Evolutionary conservation across 768 basidiomycete species (phyloP).

Genomic region (Russula sp.): DNA sequence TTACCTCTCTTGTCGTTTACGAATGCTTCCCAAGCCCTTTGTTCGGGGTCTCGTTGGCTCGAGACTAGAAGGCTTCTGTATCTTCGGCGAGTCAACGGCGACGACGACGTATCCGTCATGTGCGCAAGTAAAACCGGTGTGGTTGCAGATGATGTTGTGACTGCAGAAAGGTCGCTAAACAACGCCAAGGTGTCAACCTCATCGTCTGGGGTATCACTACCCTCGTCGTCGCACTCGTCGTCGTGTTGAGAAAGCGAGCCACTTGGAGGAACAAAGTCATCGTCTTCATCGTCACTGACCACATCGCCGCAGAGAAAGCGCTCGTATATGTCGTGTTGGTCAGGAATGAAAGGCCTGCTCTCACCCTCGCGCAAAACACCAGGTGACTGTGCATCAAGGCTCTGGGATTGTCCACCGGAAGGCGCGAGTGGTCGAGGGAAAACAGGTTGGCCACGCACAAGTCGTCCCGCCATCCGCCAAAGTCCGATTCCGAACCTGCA

Average conservation of each 20-base stretch:
- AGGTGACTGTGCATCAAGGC: not conserved
- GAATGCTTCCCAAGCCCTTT: slow-evolving; percentile 29
- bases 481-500: slow-evolving; percentile 15
- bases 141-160: slow-evolving; percentile 28
- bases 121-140: slow-evolving; percentile 49
- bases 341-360: slow-evolving; percentile 21
- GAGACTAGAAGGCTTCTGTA: slow-evolving; percentile 38
- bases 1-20: slow-evolving; percentile 27
- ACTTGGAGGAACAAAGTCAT: slow-evolving; percentile 29
- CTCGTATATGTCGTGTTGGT: slow-evolving; percentile 39
- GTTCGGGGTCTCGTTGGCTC: slow-evolving; percentile 10
- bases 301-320: slow-evolving; percentile 56
- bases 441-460: slow-evolving; percentile 13
- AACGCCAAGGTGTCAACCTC: slow-evolving; percentile 36
- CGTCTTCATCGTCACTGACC: slow-evolving; percentile 42
- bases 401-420: not conserved
- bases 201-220: slow-evolving; percentile 16
- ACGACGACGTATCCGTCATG: slow-evolving; percentile 37
- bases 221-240: slow-evolving; percentile 20
- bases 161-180: slow-evolving; percentile 47
- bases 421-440: not conserved
- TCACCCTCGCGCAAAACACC: slow-evolving; percentile 5
- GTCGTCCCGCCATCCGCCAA: slow-evolving; percentile 9
- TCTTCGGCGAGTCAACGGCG: slow-evolving; percentile 42
- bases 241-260: slow-evolving; percentile 10